Evolutionary conservation across 768 basidiomycete species (phyloP), one percentile per base, ranked within the genome.

Genomic region (Leccinum boreale): DNA sequence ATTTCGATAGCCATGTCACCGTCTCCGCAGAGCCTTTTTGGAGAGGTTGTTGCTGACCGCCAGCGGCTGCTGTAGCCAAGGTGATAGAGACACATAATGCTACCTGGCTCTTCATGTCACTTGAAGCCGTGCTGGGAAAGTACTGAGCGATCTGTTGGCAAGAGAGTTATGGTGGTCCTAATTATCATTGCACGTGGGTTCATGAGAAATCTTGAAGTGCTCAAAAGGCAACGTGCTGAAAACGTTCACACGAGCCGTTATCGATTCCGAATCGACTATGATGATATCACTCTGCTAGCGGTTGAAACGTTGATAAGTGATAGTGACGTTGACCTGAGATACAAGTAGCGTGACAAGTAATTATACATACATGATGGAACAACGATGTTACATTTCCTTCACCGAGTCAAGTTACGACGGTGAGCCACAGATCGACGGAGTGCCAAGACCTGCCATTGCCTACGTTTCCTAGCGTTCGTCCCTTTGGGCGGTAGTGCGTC

Each of bases 1-100:
- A 94, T 70, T 89, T 91, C 55, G 82, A 77, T 7, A 78, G 69
- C 88, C 88, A 91, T 52, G 81, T 81, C 52, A 77, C 74, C 3
- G 57, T 54, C 24, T 61, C 61, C 29, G 56, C 51, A 7, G 11
- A 24, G 47, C 28, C 28, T 28, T 33, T 29, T 21, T 24, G 51
- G 29, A 68, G 36, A 45, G 63, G 59, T 44, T 67, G 61, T 45
- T 71, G 60, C 5, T 55, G 50, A 50, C 52, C 62, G 36, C 33
- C 21, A 17, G 56, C 51, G 44, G 31, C 45, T 19, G 42, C 31
- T 19, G 19, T 5, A 9, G 50, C 53, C 5, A 62, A 49, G 17
- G 28, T 17, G 9, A 51, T 42, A 26, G 47, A 29, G 8, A 55
- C 26, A 28, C 19, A 45, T 21, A 67, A 44, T 0, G 24, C 15